Evolutionary conservation across 805 yeast species (phyloP).

Genomic region (Ogataea methylovora): DNA sequence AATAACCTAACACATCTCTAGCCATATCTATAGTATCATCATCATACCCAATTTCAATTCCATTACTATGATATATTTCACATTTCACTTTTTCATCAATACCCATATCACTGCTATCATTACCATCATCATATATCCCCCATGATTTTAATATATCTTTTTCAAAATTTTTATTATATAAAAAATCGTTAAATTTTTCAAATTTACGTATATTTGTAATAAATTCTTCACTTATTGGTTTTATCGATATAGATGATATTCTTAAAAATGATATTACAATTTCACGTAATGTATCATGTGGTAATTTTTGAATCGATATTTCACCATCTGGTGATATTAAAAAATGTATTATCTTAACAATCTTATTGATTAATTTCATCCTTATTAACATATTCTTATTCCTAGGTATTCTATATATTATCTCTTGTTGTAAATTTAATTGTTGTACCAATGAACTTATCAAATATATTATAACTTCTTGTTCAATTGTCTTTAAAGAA

Average conservation of each 20-base stretch:
- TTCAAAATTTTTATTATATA: constrained; percentile 18
- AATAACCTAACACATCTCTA: constrained; percentile 58
- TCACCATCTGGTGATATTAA: constrained; percentile 23
- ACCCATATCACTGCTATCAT: neutral
- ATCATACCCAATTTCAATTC: constrained; percentile 55
- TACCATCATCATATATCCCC: constrained; percentile 11
- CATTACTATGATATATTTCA: constrained; percentile 39
- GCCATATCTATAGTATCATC: constrained; percentile 61
- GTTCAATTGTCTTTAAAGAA: constrained; percentile 18
- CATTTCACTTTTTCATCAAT: constrained; percentile 3
- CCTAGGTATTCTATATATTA: constrained; percentile 35
- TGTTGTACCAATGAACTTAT: constrained; percentile 33
- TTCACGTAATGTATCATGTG: constrained; percentile 20
- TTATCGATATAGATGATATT: constrained; percentile 24
- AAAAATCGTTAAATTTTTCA: constrained; percentile 9
- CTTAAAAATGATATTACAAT: constrained; percentile 22
- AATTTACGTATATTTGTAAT: constrained; percentile 14
- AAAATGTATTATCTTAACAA: constrained; percentile 31
- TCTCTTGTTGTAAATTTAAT: constrained; percentile 42
- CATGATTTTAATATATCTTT: constrained; percentile 28
- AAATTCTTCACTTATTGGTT: constrained; percentile 16
- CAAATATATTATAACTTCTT: constrained; percentile 22
- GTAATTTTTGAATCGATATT: constrained; percentile 16
- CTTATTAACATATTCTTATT: constrained; percentile 29
- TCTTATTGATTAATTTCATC: constrained; percentile 31